Percentiles rank a stretch among this genome's conserved stretches.
Conservation (phyloP, 2,329 filamentous ascomycete species). For the Thyridium curvatum region DNA sequence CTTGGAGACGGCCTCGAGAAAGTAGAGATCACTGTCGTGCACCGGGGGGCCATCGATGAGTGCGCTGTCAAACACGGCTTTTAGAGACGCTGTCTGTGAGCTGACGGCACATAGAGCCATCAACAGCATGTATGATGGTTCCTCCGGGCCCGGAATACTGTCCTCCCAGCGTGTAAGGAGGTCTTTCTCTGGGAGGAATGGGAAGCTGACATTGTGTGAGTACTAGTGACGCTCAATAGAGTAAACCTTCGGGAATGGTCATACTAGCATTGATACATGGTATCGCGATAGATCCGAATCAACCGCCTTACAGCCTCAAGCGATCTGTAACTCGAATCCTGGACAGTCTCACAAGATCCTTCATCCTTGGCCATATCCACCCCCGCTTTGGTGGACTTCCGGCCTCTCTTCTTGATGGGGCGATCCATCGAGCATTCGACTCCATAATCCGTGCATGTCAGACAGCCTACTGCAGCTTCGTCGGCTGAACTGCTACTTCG, state of each 20-base stretch:
- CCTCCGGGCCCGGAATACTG: not conserved
- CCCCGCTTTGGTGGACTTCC: too few species aligned
- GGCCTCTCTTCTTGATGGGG: not conserved
- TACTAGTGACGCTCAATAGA: too few species aligned
- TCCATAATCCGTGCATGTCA: conserved; percentile 5
- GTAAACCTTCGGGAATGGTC: too few species aligned
- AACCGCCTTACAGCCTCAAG: not conserved
- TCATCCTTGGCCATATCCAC: too few species aligned
- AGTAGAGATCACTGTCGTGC: too few species aligned
- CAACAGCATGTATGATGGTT: conserved; percentile 2
- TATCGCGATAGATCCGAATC: conserved; percentile 4
- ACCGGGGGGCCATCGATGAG: too few species aligned
- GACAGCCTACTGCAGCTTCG: not conserved
- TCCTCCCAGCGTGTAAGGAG: conserved; percentile 2
- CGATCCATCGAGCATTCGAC: conserved; percentile 2
- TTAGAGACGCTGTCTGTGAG: conserved; percentile 1
- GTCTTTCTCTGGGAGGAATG: conserved; percentile 6
- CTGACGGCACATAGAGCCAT: conserved; percentile 5
- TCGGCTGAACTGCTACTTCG: not conserved
- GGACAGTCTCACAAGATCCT: too few species aligned
- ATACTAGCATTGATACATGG: conserved; percentile 4
- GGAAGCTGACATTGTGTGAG: conserved; percentile 1
- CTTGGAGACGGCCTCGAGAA: too few species aligned
- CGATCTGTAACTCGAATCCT: not conserved
- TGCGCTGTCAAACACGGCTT: conserved; percentile 2